Conservation (phyloP, 1,284 basidiomycete genomes). For the Cutaneotrichosporon dermatis region DNA sequence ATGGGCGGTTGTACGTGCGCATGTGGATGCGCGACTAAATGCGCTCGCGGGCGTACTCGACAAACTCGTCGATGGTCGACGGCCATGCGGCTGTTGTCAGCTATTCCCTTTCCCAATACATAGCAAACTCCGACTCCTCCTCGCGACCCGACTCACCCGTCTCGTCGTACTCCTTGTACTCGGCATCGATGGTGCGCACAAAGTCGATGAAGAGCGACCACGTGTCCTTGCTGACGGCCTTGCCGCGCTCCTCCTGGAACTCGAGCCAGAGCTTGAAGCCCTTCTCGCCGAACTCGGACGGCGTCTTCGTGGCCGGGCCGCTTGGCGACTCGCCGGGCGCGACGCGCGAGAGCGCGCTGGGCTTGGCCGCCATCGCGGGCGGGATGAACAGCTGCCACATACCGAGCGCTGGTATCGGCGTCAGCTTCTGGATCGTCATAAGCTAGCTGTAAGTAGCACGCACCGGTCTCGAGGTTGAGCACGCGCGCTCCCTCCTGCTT, state of each 20-base stretch:
- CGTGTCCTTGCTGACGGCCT: conserved; percentile 88
- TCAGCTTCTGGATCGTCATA: conserved; percentile 23
- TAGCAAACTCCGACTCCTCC: no score
- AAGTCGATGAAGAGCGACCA: conserved; percentile 72
- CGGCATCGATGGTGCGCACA: conserved; percentile 70
- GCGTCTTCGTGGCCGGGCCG: conserved; percentile 25
- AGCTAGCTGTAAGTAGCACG: background rate
- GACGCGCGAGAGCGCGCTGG: conserved; percentile 56
- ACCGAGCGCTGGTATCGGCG: conserved; percentile 24
- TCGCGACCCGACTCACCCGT: conserved; percentile 58
- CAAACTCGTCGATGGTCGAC: conserved; percentile 50
- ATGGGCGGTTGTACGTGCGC: no score
- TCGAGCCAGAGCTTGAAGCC: conserved; percentile 80
- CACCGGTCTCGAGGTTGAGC: conserved; percentile 52
- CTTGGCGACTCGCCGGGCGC: conserved; percentile 40
- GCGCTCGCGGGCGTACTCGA: conserved; percentile 40
- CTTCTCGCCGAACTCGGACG: conserved; percentile 61
- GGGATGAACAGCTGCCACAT: conserved; percentile 84
- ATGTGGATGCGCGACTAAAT: background rate
- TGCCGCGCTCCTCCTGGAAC: conserved; percentile 65
- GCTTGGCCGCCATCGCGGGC: conserved; percentile 67
- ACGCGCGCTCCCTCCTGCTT: conserved; percentile 63
- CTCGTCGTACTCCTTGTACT: conserved; percentile 75
- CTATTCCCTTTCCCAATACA: background rate
- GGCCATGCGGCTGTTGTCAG: conserved; percentile 45